Evolutionary conservation across 1,284 basidiomycete genomes (phyloP), one percentile per base, ranked within the genome.

Genomic region (Phenoliferia sp.): DNA sequence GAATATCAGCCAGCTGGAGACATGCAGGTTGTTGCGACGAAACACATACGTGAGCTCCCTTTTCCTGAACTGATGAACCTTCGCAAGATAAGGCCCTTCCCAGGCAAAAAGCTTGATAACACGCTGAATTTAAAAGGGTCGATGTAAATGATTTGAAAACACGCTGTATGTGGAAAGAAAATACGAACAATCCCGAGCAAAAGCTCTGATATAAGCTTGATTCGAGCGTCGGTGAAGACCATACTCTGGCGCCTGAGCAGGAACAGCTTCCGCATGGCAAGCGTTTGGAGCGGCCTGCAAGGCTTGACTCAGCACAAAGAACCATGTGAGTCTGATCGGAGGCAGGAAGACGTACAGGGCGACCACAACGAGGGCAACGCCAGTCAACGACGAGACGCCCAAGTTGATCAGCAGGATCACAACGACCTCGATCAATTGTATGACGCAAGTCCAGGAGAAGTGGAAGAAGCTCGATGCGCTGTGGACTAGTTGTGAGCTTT

Each of bases 181-280:
- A 7, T 6, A 9, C 31, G 31, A 17, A 29, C 9, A 33, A 19
- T 10, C 22, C 35, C 3, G 3, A 56, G 0, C 3, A 36, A 31
- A 22, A 94, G 82, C 74, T 89, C 92, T 75, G 91, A 89, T 10
- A 94, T 82, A 2, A 91, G 79, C 75, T 93, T 90, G 19, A 90
- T 88, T 12, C 92, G 84, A 68, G 88, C 69, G 76, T 96, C 94
- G 0, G 93, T 96, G 89, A 90, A 96, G 5, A 80, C 77, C 90
- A 96, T 94, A 50, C 87, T 57, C 22, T 55, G 58, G 17, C 66
- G 65, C 2, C 72, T 62, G 3, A 62, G 55, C 6, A 44, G 33
- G 44, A 65, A 71, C 6, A 71, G 67, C 33, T 63, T n/a, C 19
- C 39, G 39, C 65, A 72, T 67, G 0, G 70, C 69, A 26, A 33